These are phyloP conservation scores for Plasmodium billcollinsi DNA, from an alignment of 169 alveolate species.

Conservation along the genomic window DNA sequence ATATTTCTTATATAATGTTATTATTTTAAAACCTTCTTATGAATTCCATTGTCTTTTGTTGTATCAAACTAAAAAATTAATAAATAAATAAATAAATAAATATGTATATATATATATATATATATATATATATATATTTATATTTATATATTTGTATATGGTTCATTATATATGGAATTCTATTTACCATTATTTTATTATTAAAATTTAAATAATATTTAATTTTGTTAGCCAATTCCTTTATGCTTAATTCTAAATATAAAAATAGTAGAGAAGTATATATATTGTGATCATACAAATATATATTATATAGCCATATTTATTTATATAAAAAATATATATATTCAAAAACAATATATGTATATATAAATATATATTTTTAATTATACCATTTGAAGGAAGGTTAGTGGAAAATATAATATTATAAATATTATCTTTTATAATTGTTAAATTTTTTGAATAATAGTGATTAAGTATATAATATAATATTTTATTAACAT, in stretches of 20 bases:
- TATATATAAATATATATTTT: conserved; percentile 5
- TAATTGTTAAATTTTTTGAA: conserved; percentile 49
- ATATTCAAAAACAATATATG: neutral
- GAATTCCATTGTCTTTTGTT: conserved; percentile 70
- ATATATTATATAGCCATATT: neutral
- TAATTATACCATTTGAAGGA: conserved; percentile 61
- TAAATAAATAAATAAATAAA: too few species aligned
- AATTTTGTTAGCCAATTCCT: conserved; percentile 58
- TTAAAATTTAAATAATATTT: conserved; percentile 44
- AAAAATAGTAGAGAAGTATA: neutral
- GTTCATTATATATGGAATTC: too few species aligned
- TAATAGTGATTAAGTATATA: conserved; percentile 65
- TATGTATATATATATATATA: too few species aligned
- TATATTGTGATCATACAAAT: neutral
- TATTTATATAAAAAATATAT: neutral
- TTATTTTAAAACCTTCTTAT: conserved; percentile 57
- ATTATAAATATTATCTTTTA: conserved; percentile 66
- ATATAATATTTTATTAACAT: conserved; percentile 37
- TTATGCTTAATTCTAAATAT: conserved; percentile 58
- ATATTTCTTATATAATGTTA: conserved; percentile 3
- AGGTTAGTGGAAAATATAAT: conserved; percentile 65
- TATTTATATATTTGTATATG: too few species aligned
- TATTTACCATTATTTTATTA: conserved; percentile 58
- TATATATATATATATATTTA: neutral
- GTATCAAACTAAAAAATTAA: conserved; percentile 39